Evolutionary conservation across 1,139 yeast genomes (phyloP), one percentile per base, ranked within the genome.

Genomic region (Lodderomyces pseudojiufengensis): DNA sequence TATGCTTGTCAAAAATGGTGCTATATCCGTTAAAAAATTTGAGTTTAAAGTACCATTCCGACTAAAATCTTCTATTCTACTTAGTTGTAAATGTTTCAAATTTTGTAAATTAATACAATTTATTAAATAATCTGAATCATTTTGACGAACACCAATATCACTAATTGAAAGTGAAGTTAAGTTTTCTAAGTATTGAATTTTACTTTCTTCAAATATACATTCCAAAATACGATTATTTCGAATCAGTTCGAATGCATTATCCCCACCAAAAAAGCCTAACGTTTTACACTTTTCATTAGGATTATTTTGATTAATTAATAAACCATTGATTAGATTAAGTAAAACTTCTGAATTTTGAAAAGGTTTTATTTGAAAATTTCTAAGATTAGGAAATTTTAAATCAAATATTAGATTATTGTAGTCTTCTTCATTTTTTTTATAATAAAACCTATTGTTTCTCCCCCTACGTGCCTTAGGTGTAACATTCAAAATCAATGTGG

Each of bases 281-380:
- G 50, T 43, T 0, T 43, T 30, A 29, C 55, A 38, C 2, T 46
- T 36, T 10, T 8, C 10, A 9, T 21, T 28, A 3, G 36, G 29
- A 14, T 38, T 43, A 15, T 43, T 36, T 3, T 21, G 33, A 23
- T 46, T 46, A 8, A 54, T 40, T n/a, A 58, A 39, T 11, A 58
- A 29, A 18, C 41, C 44, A 33, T 52, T 41, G 21, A 58, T 40
- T 8, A 61, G 48, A 23, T 43, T 45, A 2, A 34, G 27, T 15
- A 64, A 45, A 18, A 51, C 47, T 3, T 27, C 34, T 8, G 54
- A 41, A 33, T 51, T 54, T 15, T 43, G 40, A 39, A 60, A 63
- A n/a, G 68, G 69, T 25, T 53, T 49, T 11, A 65, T 46, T 36
- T 54, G 61, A 31, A 66, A 54, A 18, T 49, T 42, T 9, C 29